phyloP scores from a whole-genome alignment of 148 eudicot genomes.

The Persicaria maculosa region DNA sequence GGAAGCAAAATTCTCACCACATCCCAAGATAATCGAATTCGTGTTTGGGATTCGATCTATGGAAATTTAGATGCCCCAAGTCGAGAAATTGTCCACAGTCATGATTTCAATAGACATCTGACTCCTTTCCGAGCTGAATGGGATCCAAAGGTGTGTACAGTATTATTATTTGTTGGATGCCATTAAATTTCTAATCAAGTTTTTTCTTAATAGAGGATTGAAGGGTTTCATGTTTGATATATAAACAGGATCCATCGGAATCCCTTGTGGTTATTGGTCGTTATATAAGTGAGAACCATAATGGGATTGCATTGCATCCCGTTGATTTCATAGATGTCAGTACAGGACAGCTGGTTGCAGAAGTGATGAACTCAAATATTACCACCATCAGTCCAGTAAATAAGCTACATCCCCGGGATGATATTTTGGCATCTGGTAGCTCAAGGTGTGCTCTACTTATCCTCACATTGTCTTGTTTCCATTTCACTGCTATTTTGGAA shows the following conservation, averaged over 20 bases:
- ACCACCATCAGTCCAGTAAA: conserved; percentile 91
- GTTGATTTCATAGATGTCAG: conserved; percentile 84
- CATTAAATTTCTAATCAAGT: neutral
- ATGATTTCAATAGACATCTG: conserved; percentile 88
- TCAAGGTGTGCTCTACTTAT: conserved; percentile 52
- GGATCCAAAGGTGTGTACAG: conserved; percentile 80
- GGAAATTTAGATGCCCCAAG: conserved; percentile 82
- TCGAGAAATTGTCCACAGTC: conserved; percentile 96
- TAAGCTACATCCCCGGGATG: conserved; percentile 90
- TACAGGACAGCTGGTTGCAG: conserved; percentile 90
- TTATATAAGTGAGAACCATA: conserved; percentile 86
- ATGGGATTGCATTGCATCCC: conserved; percentile 88
- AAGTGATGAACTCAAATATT: conserved; percentile 87
- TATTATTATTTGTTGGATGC: neutral
- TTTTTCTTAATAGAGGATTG: neutral
- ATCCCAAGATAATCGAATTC: conserved; percentile 80
- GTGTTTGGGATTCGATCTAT: conserved; percentile 85
- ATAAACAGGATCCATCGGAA: conserved; percentile 76
- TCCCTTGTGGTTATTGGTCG: conserved; percentile 94
- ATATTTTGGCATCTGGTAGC: conserved; percentile 84
- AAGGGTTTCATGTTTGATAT: neutral
- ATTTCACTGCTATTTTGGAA: neutral
- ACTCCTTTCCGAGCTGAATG: conserved; percentile 95
- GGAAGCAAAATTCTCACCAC: conserved; percentile 96
- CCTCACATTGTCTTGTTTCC: neutral